Evolutionary conservation across 2,329 filamentous ascomycete species (phyloP), one percentile per base, ranked within the genome.

Genomic region (Paecilomyces variotii): DNA sequence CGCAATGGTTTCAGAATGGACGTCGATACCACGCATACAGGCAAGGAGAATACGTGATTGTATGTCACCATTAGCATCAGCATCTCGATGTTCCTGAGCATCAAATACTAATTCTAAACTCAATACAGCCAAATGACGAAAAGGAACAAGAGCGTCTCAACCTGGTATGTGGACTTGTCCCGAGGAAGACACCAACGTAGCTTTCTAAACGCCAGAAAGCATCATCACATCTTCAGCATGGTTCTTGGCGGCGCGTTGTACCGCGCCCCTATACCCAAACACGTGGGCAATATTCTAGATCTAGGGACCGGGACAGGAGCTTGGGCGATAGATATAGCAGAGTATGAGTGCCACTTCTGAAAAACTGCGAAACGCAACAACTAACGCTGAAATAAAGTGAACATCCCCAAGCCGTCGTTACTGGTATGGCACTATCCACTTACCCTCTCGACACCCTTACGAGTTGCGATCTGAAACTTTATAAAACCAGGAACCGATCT

Each of bases 251-350:
- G 59, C n/a, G 60, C 57, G 52, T 51, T 68, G 26, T 52, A 55
- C 24, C 53, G 57, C 30, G 59, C 62, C 19, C 61, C 61, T 12
- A 52, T 68, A 19, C 19, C 39, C 10, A 50, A 52, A 1, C 52
- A 59, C n/a, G 66, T 66, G 3, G 54, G 56, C 26, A 63, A 67
- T 24, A 69, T 74, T 3, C 64, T 76, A 28, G 73, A 75, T 60
- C 60, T 74, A 5, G 72, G 72, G 6, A 74, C 71, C 27, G 74
- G 74, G 9, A 76, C 67, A 9, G 72, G 72, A 6, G 70, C 73
- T 4, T 75, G 73, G 73, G 72, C 72, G 26, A 72, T 75, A 51
- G 71, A 75, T 54, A 70, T 74, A 59, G 72, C 72, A 34, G 72
- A 76, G 61, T 62, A 59, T 39, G 61, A 32, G 14, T 30, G n/a